Evolutionary conservation across 768 basidiomycete species (phyloP), one percentile per base, ranked within the genome.

Genomic region (Kwoniella sp.): DNA sequence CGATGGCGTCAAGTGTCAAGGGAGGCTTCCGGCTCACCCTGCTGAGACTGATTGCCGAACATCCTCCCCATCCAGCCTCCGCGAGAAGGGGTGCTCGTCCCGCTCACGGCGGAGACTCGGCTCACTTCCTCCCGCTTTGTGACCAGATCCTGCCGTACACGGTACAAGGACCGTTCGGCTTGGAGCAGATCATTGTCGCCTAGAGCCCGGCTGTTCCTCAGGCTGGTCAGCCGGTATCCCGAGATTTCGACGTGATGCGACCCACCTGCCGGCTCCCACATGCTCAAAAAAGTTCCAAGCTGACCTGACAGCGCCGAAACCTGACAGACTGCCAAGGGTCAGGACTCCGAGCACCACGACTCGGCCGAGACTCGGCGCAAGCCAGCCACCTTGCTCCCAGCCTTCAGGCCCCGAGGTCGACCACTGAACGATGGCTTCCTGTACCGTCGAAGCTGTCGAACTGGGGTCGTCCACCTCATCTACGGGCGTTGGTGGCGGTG

Each of bases 271-370:
- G 3, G 55, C 53, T 25, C 53, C 22, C 20, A 58, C 53, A 38
- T 61, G 57, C 46, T 70, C 66, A 44, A 61, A 56, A 38, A 67
- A 70, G 11, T 49, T 60, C 72, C 72, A 73, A 12, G 72, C 66
- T 6, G 70, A 70, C 25, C 70, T 42, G 0, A 70, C 64, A 17
- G 72, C 72, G n/a, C 72, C 72, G n/a, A 69, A 62, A 7, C 72
- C 72, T 19, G 66, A 69, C 12, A 73, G 47, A 25, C 46, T 57
- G 12, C 64, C 68, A 17, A 73, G 48, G 1, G 66, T 57, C 12
- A 73, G 46, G 3, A 71, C 59, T 22, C 72, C 72, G 15, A 68
- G 50, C 1, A 69, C 72, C 5, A 73, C 59, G 12, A 73, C 68
- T 22, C 72, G 27, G 15, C 72, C 72, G 20, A 73, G 33, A 26